A percentile compares a stretch with the other conserved stretches of the same genome.
Conservation (phyloP, 805 yeast genomes). For the Ogataea philodendri region DNA sequence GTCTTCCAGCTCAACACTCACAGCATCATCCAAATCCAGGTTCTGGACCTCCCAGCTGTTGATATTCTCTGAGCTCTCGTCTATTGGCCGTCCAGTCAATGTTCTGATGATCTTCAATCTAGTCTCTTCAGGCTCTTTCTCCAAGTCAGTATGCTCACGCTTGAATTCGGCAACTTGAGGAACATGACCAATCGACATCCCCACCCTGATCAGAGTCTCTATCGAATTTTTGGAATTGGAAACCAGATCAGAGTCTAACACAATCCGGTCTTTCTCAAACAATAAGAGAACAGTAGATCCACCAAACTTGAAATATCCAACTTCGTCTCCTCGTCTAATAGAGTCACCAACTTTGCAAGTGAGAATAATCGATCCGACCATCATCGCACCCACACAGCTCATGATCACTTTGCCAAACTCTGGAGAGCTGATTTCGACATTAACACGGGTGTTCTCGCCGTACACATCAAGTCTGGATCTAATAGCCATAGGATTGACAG, state of each 20-base stretch:
- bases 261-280: constrained; percentile 48
- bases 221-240: constrained; percentile 64
- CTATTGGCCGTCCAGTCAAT: constrained; percentile 52
- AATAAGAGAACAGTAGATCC: constrained; percentile 82
- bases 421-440: constrained; percentile 72
- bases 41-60: constrained; percentile 33
- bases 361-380: constrained; percentile 89
- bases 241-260: constrained; percentile 71
- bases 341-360: constrained; percentile 60
- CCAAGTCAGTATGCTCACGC: constrained; percentile 43
- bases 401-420: constrained; percentile 77
- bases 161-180: constrained; percentile 47
- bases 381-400: constrained; percentile 95
- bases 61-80: constrained; percentile 15
- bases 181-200: constrained; percentile 86
- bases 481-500: constrained; percentile 97
- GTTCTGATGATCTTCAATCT: constrained; percentile 53
- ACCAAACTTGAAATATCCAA: constrained; percentile 95
- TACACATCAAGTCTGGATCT: constrained; percentile 84
- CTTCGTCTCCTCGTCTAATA: constrained; percentile 70
- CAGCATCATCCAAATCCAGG: constrained; percentile 28
- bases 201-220: constrained; percentile 85
- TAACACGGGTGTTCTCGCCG: constrained; percentile 83
- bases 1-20: constrained; percentile 26
- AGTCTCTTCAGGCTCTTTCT: constrained; percentile 44